These are phyloP conservation scores for Kwoniella shandongensis DNA, from an alignment of 768 basidiomycete species.

Conservation along the genomic window DNA sequence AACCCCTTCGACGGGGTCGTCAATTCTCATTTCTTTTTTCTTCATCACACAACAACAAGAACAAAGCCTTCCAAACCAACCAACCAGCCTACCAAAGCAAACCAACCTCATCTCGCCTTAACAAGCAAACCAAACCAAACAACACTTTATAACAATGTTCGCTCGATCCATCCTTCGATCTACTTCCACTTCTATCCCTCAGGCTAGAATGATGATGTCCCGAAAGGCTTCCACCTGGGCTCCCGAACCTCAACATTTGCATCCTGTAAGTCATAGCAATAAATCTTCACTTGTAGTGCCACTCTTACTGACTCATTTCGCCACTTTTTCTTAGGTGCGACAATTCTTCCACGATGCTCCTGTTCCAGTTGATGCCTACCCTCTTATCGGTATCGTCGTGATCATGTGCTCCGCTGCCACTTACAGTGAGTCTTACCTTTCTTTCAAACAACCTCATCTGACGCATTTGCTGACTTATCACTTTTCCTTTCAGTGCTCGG, in stretches of 20 bases:
- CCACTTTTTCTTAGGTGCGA: conserved; percentile 5
- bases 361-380: conserved; percentile 32
- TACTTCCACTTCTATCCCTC: conserved; percentile 5
- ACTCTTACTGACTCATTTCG: conserved; percentile 2
- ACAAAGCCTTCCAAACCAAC: conserved; percentile 1
- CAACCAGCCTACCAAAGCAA: too few relatives aligned
- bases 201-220: conserved; percentile 5
- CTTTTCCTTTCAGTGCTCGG: conserved; percentile 1
- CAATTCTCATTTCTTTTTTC: neutral
- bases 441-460: neutral
- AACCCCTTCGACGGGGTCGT: conserved; percentile 10
- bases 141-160: conserved; percentile 19
- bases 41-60: conserved; percentile 13
- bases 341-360: conserved; percentile 23
- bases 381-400: conserved; percentile 24
- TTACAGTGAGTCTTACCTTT: conserved; percentile 16
- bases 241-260: too few relatives aligned
- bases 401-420: conserved; percentile 28
- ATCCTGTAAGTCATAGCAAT: conserved; percentile 8
- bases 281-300: neutral
- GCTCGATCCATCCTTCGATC: conserved; percentile 17
- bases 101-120: conserved; percentile 2
- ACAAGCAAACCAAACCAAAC: conserved; percentile 11
- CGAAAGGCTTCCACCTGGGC: conserved; percentile 10
- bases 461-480: neutral